Percentiles rank a stretch among this genome's conserved stretches.
Conservation (phyloP, 2,329 filamentous ascomycete genomes). For the Xylaria sp. region DNA sequence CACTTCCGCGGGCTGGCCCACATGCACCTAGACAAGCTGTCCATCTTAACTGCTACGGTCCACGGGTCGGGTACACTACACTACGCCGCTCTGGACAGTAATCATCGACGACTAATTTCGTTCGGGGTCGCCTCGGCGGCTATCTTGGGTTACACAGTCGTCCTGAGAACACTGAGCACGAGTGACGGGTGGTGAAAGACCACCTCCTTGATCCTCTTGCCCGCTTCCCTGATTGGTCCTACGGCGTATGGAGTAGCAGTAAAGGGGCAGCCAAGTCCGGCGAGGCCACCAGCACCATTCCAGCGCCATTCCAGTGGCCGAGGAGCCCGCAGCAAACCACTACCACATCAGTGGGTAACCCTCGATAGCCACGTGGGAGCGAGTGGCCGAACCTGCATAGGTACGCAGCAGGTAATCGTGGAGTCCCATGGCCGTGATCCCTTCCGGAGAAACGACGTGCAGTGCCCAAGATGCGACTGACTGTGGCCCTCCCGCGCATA, state of each 20-base stretch:
- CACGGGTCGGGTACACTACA: slow-evolving; percentile 12
- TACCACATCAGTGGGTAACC: slow-evolving; percentile 25
- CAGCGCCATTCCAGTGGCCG: slow-evolving; percentile 29
- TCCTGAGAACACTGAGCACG: slow-evolving; percentile 13
- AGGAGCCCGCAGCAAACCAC: slow-evolving; percentile 30
- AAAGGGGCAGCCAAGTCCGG: slow-evolving; percentile 35
- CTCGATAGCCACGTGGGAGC: slow-evolving; percentile 17
- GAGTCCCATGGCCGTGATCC: slow-evolving; percentile 8
- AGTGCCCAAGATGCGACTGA: slow-evolving; percentile 7
- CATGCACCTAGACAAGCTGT: slow-evolving; percentile 34
- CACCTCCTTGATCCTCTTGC: slow-evolving; percentile 12
- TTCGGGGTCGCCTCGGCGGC: slow-evolving; percentile 27
- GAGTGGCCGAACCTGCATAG: slow-evolving; percentile 16
- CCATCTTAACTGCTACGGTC: slow-evolving; percentile 30
- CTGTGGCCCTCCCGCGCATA: slow-evolving; percentile 17
- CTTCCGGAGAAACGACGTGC: slow-evolving; percentile 6
- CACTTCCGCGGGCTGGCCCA: slow-evolving; percentile 45
- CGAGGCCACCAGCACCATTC: slow-evolving; percentile 29
- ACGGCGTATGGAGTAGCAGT: slow-evolving; percentile 30
- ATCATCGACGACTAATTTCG: slow-evolving; percentile 34
- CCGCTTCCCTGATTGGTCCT: slow-evolving; percentile 29
- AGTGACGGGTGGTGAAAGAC: slow-evolving; percentile 11
- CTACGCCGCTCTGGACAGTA: slow-evolving; percentile 28
- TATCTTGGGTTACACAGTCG: slow-evolving; percentile 36
- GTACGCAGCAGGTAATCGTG: slow-evolving; percentile 3